Percentiles rank a stretch among this genome's conserved stretches.
Evolutionary conservation across 345 rosid species (phyloP).

Genomic region (Capsella bursapastoris): DNA sequence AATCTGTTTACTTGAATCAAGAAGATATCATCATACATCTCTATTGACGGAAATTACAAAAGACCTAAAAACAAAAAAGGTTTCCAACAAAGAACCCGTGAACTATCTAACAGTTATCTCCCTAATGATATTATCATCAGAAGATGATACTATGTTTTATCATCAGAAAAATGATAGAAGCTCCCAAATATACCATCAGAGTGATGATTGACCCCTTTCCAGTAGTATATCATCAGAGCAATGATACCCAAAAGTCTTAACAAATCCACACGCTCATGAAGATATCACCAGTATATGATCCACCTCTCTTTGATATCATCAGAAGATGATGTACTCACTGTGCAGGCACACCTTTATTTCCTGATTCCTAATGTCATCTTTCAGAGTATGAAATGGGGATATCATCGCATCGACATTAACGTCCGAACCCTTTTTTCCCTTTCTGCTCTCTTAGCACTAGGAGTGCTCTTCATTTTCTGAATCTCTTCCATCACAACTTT

Average conservation of each 20-base stretch:
- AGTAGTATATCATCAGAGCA: conserved; percentile 39
- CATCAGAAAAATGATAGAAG: conserved; percentile 40
- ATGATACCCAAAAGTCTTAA: conserved; percentile 24
- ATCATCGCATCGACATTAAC: conserved; percentile 76
- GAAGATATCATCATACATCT: conserved; percentile 26
- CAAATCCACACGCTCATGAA: conserved; percentile 26
- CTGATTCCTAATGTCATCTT: conserved; percentile 23
- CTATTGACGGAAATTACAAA: conserved; percentile 14
- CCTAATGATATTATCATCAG: conserved; percentile 28
- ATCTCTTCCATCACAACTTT: conserved; percentile 82
- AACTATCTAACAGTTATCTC: conserved; percentile 30
- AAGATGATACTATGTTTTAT: conserved; percentile 32
- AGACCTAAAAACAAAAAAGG: conserved; percentile 2
- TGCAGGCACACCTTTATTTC: conserved; percentile 33
- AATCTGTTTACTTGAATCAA: conserved; percentile 15
- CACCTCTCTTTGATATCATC: conserved; percentile 34
- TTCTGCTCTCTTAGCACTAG: conserved; percentile 69
- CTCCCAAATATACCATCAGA: conserved; percentile 33
- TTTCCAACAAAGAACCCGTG: conserved; percentile 13
- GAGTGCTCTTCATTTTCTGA: conserved; percentile 72
- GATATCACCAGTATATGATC: conserved; percentile 42
- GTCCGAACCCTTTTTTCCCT: conserved; percentile 71
- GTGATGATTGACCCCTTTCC: conserved; percentile 30
- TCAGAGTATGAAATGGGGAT: neutral
- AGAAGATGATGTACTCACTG: conserved; percentile 48